These are phyloP conservation scores for Zygnema circumcarinatum DNA, from an alignment of 139 green algal species.

Conservation along the genomic window DNA sequence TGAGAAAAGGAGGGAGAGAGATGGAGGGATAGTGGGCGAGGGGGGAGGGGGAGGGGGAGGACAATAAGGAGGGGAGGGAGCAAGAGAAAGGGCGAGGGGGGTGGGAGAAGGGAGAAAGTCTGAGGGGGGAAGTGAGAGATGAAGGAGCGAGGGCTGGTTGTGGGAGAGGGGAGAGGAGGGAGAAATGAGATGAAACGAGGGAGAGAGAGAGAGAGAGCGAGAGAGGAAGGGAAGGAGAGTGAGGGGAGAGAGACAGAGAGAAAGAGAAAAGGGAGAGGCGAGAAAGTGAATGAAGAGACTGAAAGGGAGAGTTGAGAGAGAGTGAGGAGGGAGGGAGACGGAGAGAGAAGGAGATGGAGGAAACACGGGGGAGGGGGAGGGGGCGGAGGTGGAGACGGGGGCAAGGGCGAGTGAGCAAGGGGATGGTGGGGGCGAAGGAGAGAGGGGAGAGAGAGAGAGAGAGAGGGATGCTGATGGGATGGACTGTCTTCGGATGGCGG, in stretches of 20 bases:
- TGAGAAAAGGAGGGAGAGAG: background rate
- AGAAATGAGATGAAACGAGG: background rate
- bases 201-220: background rate
- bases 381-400: background rate
- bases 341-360: background rate
- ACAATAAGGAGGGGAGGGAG: background rate
- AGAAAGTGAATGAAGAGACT: background rate
- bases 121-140: background rate
- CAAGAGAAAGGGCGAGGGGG: background rate
- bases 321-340: background rate
- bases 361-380: background rate
- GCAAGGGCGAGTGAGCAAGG: background rate
- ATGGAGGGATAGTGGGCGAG: background rate
- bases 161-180: background rate
- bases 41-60: slow-evolving; percentile 5
- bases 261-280: background rate
- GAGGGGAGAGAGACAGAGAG: background rate
- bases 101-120: background rate
- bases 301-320: background rate
- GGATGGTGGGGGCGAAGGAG: background rate
- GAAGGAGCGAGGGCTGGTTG: background rate
- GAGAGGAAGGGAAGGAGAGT: background rate
- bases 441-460: background rate
- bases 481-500: background rate
- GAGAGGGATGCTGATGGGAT: background rate